phyloP scores from a whole-genome alignment of 2,329 filamentous ascomycete genomes.

The Xylariaceae sp. region DNA sequence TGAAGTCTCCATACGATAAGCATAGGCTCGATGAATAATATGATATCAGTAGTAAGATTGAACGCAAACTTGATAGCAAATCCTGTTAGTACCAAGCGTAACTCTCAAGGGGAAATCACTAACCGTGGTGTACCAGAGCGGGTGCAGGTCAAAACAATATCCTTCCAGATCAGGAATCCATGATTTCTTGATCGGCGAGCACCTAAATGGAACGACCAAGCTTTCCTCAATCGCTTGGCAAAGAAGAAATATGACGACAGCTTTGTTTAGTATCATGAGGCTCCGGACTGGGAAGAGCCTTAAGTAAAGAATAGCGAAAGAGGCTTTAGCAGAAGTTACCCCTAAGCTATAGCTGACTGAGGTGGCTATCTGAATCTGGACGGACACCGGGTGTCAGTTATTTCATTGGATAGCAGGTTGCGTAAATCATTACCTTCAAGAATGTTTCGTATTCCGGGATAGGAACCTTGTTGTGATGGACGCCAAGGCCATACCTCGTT shows the following conservation, averaged over 20 bases:
- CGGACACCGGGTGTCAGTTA: background rate
- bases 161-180: slow-evolving; percentile 33
- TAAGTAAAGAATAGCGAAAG: slow-evolving; percentile 42
- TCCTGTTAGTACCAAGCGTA: too few relatives aligned
- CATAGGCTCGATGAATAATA: slow-evolving; percentile 32
- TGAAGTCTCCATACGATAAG: slow-evolving; percentile 32
- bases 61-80: slow-evolving; percentile 30
- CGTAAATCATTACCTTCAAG: slow-evolving; percentile 6
- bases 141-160: slow-evolving; percentile 37
- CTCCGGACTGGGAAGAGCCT: slow-evolving; percentile 38
- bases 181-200: slow-evolving; percentile 37
- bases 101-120: slow-evolving; percentile 24
- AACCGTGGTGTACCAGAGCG: slow-evolving; percentile 43
- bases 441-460: slow-evolving; percentile 19
- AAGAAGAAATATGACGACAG: slow-evolving; percentile 36
- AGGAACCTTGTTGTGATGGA: slow-evolving; percentile 1
- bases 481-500: slow-evolving; percentile 1
- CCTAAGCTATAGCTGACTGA: slow-evolving; percentile 41
- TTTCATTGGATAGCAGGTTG: background rate
- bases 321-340: slow-evolving; percentile 40
- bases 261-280: slow-evolving; percentile 39
- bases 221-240: slow-evolving; percentile 42
- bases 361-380: slow-evolving; percentile 29
- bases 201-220: slow-evolving; percentile 38
- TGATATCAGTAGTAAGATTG: slow-evolving; percentile 30